These are phyloP conservation scores for Fusarium secorum DNA, from an alignment of 2,329 filamentous ascomycete species.

Conservation along the genomic window DNA sequence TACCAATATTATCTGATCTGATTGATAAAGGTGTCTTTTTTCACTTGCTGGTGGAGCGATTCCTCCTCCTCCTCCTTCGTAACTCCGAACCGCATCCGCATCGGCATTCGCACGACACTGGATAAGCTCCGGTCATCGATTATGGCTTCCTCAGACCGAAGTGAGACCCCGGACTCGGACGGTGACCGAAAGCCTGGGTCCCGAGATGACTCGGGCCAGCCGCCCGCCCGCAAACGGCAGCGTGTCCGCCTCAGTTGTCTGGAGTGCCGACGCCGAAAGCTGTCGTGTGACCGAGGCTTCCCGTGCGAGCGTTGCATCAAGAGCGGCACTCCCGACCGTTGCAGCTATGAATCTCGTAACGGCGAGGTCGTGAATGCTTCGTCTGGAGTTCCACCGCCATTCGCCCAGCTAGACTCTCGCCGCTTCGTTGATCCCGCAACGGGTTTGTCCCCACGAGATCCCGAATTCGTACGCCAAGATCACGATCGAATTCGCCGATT, in stretches of 20 bases:
- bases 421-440: slow-evolving; percentile 45
- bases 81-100: slow-evolving; percentile 45
- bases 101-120: slow-evolving; percentile 33
- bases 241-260: slow-evolving; percentile 67
- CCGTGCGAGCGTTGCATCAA: slow-evolving; percentile 70
- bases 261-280: slow-evolving; percentile 67
- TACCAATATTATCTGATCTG: slow-evolving; percentile 49
- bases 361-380: slow-evolving; percentile 59
- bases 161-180: slow-evolving; percentile 52
- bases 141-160: slow-evolving; percentile 47
- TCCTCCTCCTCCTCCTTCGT: slow-evolving; percentile 43
- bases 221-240: slow-evolving; percentile 63
- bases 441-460: slow-evolving; percentile 48
- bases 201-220: slow-evolving; percentile 45
- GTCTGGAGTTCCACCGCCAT: slow-evolving; percentile 54
- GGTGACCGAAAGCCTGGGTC: slow-evolving; percentile 40
- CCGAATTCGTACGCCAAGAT: slow-evolving; percentile 54
- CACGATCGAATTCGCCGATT: slow-evolving; percentile 66
- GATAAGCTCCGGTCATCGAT: slow-evolving; percentile 20
- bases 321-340: slow-evolving; percentile 66
- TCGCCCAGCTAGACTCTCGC: slow-evolving; percentile 52
- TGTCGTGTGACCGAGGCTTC: slow-evolving; percentile 68
- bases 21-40: slow-evolving; percentile 51
- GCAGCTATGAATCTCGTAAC: slow-evolving; percentile 66
- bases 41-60: slow-evolving; percentile 38